Evolutionary conservation across 306 rosid species (phyloP).

Genomic region (Prunus fruticosa): DNA sequence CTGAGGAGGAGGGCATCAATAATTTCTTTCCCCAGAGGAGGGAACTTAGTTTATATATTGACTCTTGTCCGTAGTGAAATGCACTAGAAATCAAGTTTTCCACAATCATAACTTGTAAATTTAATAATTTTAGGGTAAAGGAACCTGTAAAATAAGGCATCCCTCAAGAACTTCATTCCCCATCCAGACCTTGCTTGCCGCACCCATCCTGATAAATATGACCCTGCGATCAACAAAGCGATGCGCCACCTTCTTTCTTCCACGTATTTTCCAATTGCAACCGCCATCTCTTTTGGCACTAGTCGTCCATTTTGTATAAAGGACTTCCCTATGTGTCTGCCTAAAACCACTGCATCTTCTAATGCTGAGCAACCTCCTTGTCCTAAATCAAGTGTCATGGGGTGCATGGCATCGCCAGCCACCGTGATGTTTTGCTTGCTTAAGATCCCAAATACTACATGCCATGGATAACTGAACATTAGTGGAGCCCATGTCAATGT

Average conservation of each 20-base stretch:
- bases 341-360: slow-evolving; percentile 24
- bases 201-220: slow-evolving; percentile 24
- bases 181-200: slow-evolving; percentile 18
- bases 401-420: slow-evolving; percentile 26
- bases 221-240: neutral
- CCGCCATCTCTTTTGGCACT: neutral
- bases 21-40: too few species aligned
- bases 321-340: neutral
- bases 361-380: slow-evolving; percentile 15
- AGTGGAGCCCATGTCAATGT: slow-evolving; percentile 14
- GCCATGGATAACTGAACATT: slow-evolving; percentile 19
- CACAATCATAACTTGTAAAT: slow-evolving; percentile 13
- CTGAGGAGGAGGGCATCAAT: too few species aligned
- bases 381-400: slow-evolving; percentile 23
- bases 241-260: slow-evolving; percentile 32
- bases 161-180: slow-evolving; percentile 17
- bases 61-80: too few species aligned
- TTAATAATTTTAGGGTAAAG: neutral
- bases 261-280: slow-evolving; percentile 3
- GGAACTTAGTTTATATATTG: too few species aligned
- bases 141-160: slow-evolving; percentile 10
- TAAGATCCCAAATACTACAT: slow-evolving; percentile 8
- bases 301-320: neutral
- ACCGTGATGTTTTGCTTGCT: slow-evolving; percentile 16
- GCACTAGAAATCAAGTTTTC: neutral